Base-by-base conservation (phyloP, 1,284 basidiomycete genomes). In the Hypsizygus ulmarius region DNA sequence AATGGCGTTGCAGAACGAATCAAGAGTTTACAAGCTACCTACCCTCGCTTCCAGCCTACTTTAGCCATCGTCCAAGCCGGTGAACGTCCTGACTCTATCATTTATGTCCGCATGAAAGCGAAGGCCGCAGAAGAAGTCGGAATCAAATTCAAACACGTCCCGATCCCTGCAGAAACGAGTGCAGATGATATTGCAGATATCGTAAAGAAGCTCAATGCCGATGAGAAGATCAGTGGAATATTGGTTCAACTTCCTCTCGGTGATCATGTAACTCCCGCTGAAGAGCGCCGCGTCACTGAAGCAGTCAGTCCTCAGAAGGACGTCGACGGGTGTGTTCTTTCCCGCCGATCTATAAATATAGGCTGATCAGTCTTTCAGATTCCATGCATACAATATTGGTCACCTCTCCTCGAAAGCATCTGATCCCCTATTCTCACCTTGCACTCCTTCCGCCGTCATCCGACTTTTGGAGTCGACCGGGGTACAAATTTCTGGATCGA, bases 301-400 rank as follows among this genome's bases (percentile, higher is more conserved):
- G 86, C 92, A n/a, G 84, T 99, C 57, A 87, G 84, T 54, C 93
- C 94, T 11, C 79, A 86, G 64, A 99, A 99, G 74, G 97, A 99
- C 62, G 90, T 99, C 50, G 97, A 99, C 69, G 97, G 96, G 85
- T 92, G 75, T 49, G 52, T 52, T 38, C 38, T 52, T 45, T 47
- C 21, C 42, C 25, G 55, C 49, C 42, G 37, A 40, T 44, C 45
- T 43, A 53, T 40, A 39, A 33, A 32, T 54, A 40, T 43, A 21
- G 52, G 43, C 35, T 47, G 25, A 52, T 48, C 38, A 30, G 47
- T 27, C 28, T 21, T n/a, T 49, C 21, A 91, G 91, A 43, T 99
- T 99, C 78, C 94, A 98, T 74, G 93, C 96, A 5, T 96, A 97
- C 70, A 99, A 99, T 72, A 98, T 99, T 59, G 97, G 97, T 21